Evolutionary conservation across 768 basidiomycete genomes (phyloP), one percentile per base, ranked within the genome.

Genomic region (Russula foetens): DNA sequence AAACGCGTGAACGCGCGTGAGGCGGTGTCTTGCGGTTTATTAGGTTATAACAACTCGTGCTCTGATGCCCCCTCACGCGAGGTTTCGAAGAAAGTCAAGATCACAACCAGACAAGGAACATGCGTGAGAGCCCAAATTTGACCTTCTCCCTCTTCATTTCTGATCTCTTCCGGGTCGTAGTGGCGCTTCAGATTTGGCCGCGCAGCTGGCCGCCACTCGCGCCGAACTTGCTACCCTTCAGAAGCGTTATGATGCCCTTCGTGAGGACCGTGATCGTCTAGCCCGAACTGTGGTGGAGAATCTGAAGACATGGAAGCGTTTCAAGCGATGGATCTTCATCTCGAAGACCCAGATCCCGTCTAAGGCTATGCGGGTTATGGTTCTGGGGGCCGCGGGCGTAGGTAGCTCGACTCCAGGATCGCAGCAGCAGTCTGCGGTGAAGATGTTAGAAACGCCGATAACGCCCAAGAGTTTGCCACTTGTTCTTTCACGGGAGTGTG

Each of bases 231-330:
- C 44, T 12, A 21, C 48, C 21, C 55, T 61, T 17, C 55, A 61
- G 23, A 43, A 39, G 11, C 60, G 60, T 45, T 61, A 61, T 21
- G 55, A 61, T 47, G 60, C 49, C 35, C 60, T 61, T 49, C 55
- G 28, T 9, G 39, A 35, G 6, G 54, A 61, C 50, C 60, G 55
- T 29, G 49, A 61, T 38, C 55, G 35, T 4, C 19, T 61, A n/a
- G 23, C 35, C 14, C 21, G 39, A 17, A n/a, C 14, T 11, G 4
- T 61, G 7, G 44, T 19, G 44, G 39, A 35, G 35, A 56, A 41
- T 5, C 46, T 56, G 55, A 53, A 28, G 21, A 63, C 56, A 43
- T 65, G 29, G 19, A 64, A 54, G 31, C 54, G 62, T 7, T 59
- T 65, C 50, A 57, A 63, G 26, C n/a, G 29, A 33, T 63, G 50